Base-by-base conservation (phyloP, 1,139 yeast genomes). In the Fermentozyma sake region DNA sequence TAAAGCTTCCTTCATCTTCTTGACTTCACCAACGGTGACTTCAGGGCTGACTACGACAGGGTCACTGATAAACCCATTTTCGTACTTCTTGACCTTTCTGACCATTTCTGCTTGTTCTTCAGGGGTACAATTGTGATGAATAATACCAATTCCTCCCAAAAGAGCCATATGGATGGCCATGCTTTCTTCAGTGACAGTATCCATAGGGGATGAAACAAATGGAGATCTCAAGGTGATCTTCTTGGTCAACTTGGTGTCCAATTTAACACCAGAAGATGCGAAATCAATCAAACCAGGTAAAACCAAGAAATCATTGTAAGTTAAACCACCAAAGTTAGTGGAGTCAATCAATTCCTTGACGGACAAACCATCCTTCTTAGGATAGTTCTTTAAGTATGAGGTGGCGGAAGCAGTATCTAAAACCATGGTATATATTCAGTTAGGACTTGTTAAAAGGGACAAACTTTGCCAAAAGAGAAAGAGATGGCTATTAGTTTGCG, bases 61-160 rank as follows among this genome's bases (percentile, higher is more conserved):
- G 49, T 86, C 94, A 50, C 81, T 83, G 55, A 91, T 93, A 70
- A 91, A 91, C 23, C 99, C 99, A 58, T 91, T 91, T 70, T 91
- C 98, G 65, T 70, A 91, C 63, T 84, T 87, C 75, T 91, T 91
- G 46, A 91, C 99, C 66, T 84, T 84, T 61, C 74, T 83, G 39
- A 91, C 98, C 98, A 91, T 91, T 45, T 79, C 96, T 37, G 98
- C 98, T 68, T 91, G 99, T 59, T 87, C 97, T 29, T 91, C 97
- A 37, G 95, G 73, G 35, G 95, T 60, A 68, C 96, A 89, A 73
- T 91, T 91, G 72, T 91, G 97, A 63, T 91, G 99, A 48, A 91
- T 80, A 52, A 93, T 85, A 76, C 99, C 99, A 59, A 91, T 87
- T 63, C 99, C 99, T 58, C 99, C 99, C 48, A 89, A 76, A 46